phyloP scores from a whole-genome alignment of 495 filamentous ascomycete genomes.

The Pyronema domesticum region DNA sequence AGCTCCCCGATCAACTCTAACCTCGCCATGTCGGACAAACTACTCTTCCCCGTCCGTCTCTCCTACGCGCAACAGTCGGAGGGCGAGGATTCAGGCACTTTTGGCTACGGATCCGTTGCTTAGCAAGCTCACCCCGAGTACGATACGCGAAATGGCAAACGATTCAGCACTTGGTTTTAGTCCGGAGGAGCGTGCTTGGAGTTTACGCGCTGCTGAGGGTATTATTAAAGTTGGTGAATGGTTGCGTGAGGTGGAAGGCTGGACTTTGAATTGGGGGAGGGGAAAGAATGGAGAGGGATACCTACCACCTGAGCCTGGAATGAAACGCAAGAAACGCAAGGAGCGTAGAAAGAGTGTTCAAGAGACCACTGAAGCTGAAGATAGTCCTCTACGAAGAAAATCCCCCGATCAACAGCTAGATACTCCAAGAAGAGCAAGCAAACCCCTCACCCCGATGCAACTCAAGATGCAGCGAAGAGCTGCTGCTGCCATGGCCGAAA shows the following conservation, averaged over 20 bases:
- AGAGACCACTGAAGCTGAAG: conserved; percentile 3
- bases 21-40: conserved; percentile 20
- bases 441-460: conserved; percentile 20
- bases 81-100: conserved; percentile 18
- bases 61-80: conserved; percentile 14
- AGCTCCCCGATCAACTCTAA: conserved; percentile 15
- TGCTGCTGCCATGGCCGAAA: background rate
- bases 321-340: conserved; percentile 13
- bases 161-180: conserved; percentile 15
- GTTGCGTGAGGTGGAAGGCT: conserved; percentile 21
- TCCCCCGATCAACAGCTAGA: background rate
- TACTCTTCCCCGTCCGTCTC: conserved; percentile 17
- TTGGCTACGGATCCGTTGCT: conserved; percentile 19
- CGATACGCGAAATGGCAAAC: conserved; percentile 13
- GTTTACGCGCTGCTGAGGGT: conserved; percentile 19
- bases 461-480: conserved; percentile 16
- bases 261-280: conserved; percentile 15
- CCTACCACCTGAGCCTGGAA: conserved; percentile 11
- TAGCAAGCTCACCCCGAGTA: conserved; percentile 15
- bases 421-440: background rate
- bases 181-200: conserved; percentile 18
- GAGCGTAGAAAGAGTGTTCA: background rate
- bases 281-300: conserved; percentile 16
- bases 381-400: conserved; percentile 1
- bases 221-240: conserved; percentile 21